These are phyloP conservation scores for Cadophora malorum DNA, from an alignment of 2,329 filamentous ascomycete genomes.

Conservation along the genomic window DNA sequence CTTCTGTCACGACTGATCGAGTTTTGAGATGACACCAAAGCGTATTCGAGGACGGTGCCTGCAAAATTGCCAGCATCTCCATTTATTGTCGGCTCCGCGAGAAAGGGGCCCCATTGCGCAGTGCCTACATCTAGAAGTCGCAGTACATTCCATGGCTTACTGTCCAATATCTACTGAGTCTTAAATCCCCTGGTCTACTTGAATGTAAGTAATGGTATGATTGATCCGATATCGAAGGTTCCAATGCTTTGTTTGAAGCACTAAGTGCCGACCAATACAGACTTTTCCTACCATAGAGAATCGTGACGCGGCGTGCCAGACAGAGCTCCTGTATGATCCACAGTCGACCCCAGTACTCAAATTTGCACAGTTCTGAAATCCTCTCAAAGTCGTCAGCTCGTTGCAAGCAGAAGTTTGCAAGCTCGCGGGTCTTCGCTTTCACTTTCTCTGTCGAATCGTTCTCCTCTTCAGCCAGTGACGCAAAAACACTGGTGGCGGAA, in stretches of 20 bases:
- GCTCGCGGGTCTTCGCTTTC: too few species aligned
- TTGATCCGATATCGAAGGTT: too few species aligned
- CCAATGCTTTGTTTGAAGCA: not conserved
- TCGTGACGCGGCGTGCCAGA: not conserved
- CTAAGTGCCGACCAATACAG: not conserved
- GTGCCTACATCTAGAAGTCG: not conserved
- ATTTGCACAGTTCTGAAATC: not conserved
- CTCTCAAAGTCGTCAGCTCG: not conserved
- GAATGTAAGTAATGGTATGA: too few species aligned
- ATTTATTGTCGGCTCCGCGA: too few species aligned
- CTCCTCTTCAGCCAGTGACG: too few species aligned
- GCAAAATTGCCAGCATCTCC: not conserved
- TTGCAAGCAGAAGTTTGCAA: too few species aligned
- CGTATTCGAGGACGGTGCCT: not conserved
- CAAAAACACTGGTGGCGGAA: not conserved
- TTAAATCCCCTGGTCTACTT: not conserved
- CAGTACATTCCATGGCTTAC: not conserved
- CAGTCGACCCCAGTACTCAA: not conserved
- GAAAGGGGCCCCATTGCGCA: too few species aligned
- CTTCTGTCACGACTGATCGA: not conserved
- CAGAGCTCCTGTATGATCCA: not conserved
- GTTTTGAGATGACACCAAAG: not conserved
- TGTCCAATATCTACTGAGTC: not conserved
- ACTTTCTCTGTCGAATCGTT: too few species aligned
- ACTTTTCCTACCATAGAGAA: not conserved